Evolutionary conservation across 352 stramenopile genomes (phyloP), one percentile per base, ranked within the genome.

Genomic region (Pythium periplocum): DNA sequence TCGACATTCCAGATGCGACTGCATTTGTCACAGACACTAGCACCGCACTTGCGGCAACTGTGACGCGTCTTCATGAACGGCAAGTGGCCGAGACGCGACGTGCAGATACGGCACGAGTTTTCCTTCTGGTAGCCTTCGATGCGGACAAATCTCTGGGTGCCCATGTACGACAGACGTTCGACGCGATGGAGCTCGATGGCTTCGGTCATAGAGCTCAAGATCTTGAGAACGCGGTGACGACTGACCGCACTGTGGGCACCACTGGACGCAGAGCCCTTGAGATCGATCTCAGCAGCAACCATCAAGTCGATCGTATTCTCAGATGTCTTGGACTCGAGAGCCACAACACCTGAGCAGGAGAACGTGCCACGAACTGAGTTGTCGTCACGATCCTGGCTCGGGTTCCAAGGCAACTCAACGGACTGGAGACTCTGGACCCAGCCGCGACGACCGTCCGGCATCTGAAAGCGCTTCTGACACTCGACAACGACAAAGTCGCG

Each of bases 401-500:
- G 49, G 9, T 6, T 39, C 45, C 45, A 51, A 6, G 45, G 45
- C 8, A 51, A 31, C 7, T 54, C 34, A 6, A 64, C 47, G 35
- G 50, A 59, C 8, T 59, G 57, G 33, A 59, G n/a, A 33, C 57
- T 55, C 37, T 64, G 50, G 6, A 64, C 57, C 57, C 57, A 64
- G 2, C 57, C 57, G 26, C 48, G 45, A 38, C 57, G 51, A 2
- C 53, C 45, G 26, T 59, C 42, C 17, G 33, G 51, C 10, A 43
- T 52, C 11, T 35, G 43, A 40, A 80, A 76, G 31, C 55, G 35
- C 45, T 75, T 64, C 4, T 80, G 56, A 42, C 69, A 66, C 43
- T 61, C 59, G 26, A 80, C 58, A 11, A 75, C 57, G 9, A 74
- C 48, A 53, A 83, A 80, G 41, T 83, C 73, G 3, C 73, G 68